phyloP scores from a whole-genome alignment of 2,329 filamentous ascomycete species.

The Herpotrichia juniperi region DNA sequence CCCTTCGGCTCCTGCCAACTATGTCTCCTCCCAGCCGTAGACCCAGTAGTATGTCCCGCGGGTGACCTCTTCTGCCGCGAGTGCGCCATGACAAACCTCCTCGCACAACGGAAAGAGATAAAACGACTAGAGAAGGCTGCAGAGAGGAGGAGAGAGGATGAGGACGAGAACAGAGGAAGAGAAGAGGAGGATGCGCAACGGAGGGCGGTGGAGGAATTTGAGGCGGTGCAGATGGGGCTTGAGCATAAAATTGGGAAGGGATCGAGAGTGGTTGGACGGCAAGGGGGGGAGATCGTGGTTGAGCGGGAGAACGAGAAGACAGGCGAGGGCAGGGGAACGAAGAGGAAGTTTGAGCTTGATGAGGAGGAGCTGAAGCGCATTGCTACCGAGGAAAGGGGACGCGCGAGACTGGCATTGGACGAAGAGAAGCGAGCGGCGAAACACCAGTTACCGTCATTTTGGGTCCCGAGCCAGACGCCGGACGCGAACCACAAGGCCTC shows the following conservation, averaged over 20 bases:
- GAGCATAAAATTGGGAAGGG: constrained; percentile 46
- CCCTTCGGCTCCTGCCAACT: constrained; percentile 88
- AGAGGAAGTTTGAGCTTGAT: constrained; percentile 83
- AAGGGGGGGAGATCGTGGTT: constrained; percentile 52
- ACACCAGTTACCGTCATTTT: constrained; percentile 81
- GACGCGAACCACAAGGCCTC: constrained; percentile 55
- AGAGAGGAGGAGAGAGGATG: constrained; percentile 66
- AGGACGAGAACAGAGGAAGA: constrained; percentile 63
- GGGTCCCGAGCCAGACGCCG: constrained; percentile 86
- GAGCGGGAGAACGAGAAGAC: constrained; percentile 44
- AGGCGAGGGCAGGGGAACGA: constrained; percentile 52
- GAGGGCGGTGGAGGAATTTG: constrained; percentile 80
- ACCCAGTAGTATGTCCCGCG: constrained; percentile 77
- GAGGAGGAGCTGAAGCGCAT: constrained; percentile 76
- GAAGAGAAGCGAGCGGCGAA: constrained; percentile 71
- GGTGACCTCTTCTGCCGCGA: constrained; percentile 96
- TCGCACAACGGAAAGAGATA: constrained; percentile 89
- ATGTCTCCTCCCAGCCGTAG: constrained; percentile 79
- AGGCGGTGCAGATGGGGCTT: constrained; percentile 75
- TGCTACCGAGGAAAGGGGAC: constrained; percentile 71
- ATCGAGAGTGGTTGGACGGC: constrained; percentile 48
- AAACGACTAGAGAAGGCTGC: constrained; percentile 75
- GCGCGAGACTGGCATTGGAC: constrained; percentile 72
- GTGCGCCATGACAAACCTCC: constrained; percentile 88
- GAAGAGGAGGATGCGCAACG: constrained; percentile 73